phyloP scores from a whole-genome alignment of 192 early-diverging fungal species.

The Backusella tarrabulga region DNA sequence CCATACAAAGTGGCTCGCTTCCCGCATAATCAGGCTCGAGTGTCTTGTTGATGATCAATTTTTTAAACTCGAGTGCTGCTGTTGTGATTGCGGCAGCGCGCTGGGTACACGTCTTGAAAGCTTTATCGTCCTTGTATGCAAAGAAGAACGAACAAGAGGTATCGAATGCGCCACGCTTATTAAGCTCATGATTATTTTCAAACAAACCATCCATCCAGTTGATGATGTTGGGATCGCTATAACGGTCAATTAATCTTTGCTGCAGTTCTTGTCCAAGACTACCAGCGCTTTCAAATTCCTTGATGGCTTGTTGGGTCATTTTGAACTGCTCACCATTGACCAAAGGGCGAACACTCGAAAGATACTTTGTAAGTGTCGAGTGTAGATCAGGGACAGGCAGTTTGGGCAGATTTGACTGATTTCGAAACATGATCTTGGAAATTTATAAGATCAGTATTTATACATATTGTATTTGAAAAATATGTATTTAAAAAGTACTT shows the following conservation, averaged over 20 bases:
- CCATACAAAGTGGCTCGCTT: slow-evolving; percentile 76
- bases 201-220: slow-evolving; percentile 98
- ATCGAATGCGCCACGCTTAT: slow-evolving; percentile 90
- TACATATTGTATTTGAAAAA: no score
- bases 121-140: slow-evolving; percentile 85
- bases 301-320: slow-evolving; percentile 60
- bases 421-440: slow-evolving; percentile 51
- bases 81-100: slow-evolving; percentile 88
- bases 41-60: slow-evolving; percentile 63
- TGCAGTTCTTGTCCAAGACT: slow-evolving; percentile 82
- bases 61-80: slow-evolving; percentile 86
- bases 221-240: slow-evolving; percentile 66
- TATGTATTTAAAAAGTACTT: no score
- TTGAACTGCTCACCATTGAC: slow-evolving; percentile 68
- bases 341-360: slow-evolving; percentile 73
- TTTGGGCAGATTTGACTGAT: slow-evolving; percentile 76
- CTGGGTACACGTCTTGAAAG: slow-evolving; percentile 58
- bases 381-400: slow-evolving; percentile 85
- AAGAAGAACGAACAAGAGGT: slow-evolving; percentile 95
- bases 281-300: slow-evolving; percentile 77
- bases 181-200: slow-evolving; percentile 89
- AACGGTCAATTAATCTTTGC: slow-evolving; percentile 73
- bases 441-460: no score
- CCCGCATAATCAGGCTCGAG: slow-evolving; percentile 81
- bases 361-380: slow-evolving; percentile 81